Evolutionary conservation across 768 basidiomycete genomes (phyloP).

Genomic region (Pleurotus tuber-regium): DNA sequence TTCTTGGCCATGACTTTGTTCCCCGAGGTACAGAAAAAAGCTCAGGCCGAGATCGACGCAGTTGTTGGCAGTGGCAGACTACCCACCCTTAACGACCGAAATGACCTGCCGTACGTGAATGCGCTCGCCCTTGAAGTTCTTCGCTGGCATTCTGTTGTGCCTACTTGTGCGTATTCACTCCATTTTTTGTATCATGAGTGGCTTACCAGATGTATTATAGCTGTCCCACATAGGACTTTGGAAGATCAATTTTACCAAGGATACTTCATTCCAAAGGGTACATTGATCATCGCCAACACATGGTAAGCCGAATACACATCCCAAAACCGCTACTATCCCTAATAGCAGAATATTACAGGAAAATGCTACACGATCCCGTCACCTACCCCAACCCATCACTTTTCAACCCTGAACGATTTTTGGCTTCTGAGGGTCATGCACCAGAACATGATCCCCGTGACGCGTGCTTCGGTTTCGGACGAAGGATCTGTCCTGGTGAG

Average conservation of each 20-base stretch:
- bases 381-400: slow-evolving; percentile 17
- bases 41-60: slow-evolving; percentile 1
- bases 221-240: background rate
- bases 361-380: slow-evolving; percentile 21
- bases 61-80: background rate
- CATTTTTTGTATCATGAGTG: background rate
- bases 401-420: slow-evolving; percentile 21
- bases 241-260: slow-evolving; percentile 20
- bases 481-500: slow-evolving; percentile 23
- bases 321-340: background rate
- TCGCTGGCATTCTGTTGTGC: background rate
- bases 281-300: slow-evolving; percentile 16
- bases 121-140: background rate
- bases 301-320: slow-evolving; percentile 11
- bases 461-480: slow-evolving; percentile 45
- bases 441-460: slow-evolving; percentile 33
- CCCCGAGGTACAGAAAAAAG: slow-evolving; percentile 2
- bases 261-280: slow-evolving; percentile 18
- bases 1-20: slow-evolving; percentile 5
- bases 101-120: background rate
- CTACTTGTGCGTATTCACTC: background rate
- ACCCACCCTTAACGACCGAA: background rate
- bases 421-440: background rate
- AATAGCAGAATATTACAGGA: slow-evolving; percentile 12
- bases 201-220: background rate